phyloP scores from a whole-genome alignment of 352 stramenopile species.

The Phytophthora megakarya region DNA sequence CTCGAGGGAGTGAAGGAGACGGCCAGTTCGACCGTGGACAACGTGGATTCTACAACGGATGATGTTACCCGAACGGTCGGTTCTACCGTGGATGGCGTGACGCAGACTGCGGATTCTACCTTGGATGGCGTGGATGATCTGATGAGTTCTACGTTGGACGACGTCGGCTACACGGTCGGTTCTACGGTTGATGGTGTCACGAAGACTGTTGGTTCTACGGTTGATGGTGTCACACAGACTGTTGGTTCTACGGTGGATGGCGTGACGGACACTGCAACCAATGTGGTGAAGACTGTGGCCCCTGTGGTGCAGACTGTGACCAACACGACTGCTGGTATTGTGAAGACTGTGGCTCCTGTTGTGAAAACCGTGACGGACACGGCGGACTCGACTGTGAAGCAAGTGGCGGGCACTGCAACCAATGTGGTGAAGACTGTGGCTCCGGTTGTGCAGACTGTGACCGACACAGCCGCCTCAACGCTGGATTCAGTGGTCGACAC shows the following conservation, averaged over 20 bases:
- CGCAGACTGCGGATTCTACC: neutral
- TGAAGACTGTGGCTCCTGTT: neutral
- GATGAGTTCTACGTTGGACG: neutral
- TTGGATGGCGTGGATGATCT: neutral
- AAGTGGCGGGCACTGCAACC: neutral
- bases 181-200: conserved; percentile 15
- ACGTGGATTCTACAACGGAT: conserved; percentile 5
- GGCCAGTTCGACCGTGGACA: conserved; percentile 2
- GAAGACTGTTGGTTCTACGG: conserved; percentile 2
- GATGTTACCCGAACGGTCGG: conserved; percentile 3
- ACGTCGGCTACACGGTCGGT: conserved; percentile 4
- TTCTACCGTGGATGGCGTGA: conserved; percentile 10
- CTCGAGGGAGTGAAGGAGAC: neutral
- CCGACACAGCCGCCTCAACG: neutral
- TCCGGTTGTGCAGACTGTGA: conserved; percentile 1
- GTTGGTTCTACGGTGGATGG: neutral
- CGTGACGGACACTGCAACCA: neutral
- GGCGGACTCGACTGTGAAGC: too few species aligned
- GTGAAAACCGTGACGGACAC: neutral
- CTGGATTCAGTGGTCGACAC: neutral
- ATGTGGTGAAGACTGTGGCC: neutral
- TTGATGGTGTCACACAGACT: neutral
- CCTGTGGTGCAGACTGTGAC: neutral
- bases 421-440: neutral
- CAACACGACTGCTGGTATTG: neutral